Percentiles rank a stretch among this genome's conserved stretches.
Evolutionary conservation across 805 yeast genomes (phyloP).

Genomic region (Candida taoyuanica): DNA sequence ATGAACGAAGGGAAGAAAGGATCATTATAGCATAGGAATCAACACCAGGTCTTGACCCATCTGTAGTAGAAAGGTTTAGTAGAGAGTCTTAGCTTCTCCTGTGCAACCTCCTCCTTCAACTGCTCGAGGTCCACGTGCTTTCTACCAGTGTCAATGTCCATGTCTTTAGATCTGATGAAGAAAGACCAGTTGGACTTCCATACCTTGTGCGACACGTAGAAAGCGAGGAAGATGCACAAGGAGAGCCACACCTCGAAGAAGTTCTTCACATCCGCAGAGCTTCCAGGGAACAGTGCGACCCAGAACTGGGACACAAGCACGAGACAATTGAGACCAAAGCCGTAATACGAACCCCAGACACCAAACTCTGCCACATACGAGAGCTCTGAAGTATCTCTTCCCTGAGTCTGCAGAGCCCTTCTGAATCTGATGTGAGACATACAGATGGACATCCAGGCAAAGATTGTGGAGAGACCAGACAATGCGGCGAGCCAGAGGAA

Average conservation of each 20-base stretch:
- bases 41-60: conserved; percentile 43
- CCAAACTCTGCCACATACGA: conserved; percentile 66
- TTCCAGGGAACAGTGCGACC: conserved; percentile 72
- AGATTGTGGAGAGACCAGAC: conserved; percentile 56
- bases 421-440: conserved; percentile 58
- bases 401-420: conserved; percentile 57
- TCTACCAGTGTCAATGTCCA: conserved; percentile 33
- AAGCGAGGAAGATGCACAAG: conserved; percentile 52
- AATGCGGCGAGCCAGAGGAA: conserved; percentile 61
- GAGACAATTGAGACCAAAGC: conserved; percentile 49
- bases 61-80: conserved; percentile 45
- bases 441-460: conserved; percentile 60
- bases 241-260: conserved; percentile 68
- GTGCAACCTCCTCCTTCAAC: conserved; percentile 46
- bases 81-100: conserved; percentile 39
- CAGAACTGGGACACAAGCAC: conserved; percentile 76
- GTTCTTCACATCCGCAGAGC: conserved; percentile 41
- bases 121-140: conserved; percentile 50
- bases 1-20: no score
- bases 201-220: conserved; percentile 55
- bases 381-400: conserved; percentile 57
- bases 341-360: conserved; percentile 59
- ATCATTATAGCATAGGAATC: conserved; percentile 12
- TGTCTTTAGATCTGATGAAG: conserved; percentile 38
- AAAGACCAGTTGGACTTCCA: conserved; percentile 40